Base-by-base conservation (phyloP, 139 green algal species). In the Coelastrella sp. region DNA sequence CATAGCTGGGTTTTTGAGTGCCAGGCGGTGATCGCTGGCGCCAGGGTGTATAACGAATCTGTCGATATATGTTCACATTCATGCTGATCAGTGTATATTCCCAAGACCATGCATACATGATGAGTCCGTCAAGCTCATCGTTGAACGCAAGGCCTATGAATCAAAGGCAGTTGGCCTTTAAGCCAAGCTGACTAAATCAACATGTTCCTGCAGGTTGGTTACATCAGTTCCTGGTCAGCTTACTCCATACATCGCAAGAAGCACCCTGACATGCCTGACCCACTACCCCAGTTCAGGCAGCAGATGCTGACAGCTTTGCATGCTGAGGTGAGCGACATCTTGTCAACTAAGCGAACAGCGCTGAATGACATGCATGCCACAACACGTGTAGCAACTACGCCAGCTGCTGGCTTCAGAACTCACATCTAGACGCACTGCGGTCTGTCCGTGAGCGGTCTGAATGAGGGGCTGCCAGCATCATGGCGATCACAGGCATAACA, bases 161-260 rank as follows among this genome's bases (percentile, higher is more conserved):
- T 2, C 0, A 0, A 71, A 71, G 11, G 61, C 61, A 71, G 61
- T 2, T 5, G 68, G 8, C 5, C n/a, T 22, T 47, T 14, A 2
- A 8, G 2, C 68, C 14, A 76, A 3, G n/a, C 7, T 23, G 3
- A 17, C 68, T 10, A 3, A 10, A 22, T 32, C 17, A 8, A 10
- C 54, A 6, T 76, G 68, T 76, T 78, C 22, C 7, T 66, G 10
- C 83, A 88, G 83, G 84, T 90, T 19, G 85, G 85, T 17, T 90
- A 90, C 60, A 76, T 66, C 8, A 73, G 32, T 4, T 66, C n/a
- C 13, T 90, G 85, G 85, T 90, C 85, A n/a, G 85, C 85, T 17
- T 90, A 90, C 74, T 57, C 14, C 73, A 75, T 75, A 5, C 84
- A 76, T 58, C 81, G 56, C 73, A 74, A 83, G 56, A 61, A 90